These are phyloP conservation scores for Crithidia expoeki DNA, from an alignment of 208 protist species.

Conservation along the genomic window DNA sequence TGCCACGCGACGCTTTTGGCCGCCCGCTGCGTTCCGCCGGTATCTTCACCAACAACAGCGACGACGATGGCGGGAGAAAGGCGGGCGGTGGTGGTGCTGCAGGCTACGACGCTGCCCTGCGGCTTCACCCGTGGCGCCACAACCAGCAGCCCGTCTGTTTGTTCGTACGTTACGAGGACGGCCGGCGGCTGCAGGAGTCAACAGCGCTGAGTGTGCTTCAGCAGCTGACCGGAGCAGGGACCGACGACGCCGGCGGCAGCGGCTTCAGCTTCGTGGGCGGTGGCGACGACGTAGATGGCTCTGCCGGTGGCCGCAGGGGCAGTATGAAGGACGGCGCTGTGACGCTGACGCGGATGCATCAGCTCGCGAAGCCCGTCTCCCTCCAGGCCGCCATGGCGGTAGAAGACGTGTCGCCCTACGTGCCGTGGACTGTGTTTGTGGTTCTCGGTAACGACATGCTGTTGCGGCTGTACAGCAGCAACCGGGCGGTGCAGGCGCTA, in stretches of 20 bases:
- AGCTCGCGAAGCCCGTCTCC: conserved; percentile 18
- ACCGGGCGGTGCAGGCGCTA: conserved; percentile 57
- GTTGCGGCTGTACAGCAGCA: conserved; percentile 66
- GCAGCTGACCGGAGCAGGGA: conserved; percentile 12
- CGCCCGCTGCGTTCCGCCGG: conserved; percentile 17
- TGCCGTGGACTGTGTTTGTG: conserved; percentile 52
- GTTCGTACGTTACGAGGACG: conserved; percentile 71
- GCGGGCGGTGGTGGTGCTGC: conserved; percentile 7
- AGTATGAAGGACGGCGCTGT: background rate
- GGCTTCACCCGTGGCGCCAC: conserved; percentile 36
- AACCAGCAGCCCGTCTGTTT: conserved; percentile 39
- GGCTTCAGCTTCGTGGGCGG: background rate
- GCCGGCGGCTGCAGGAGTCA: conserved; percentile 40
- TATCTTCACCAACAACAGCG: conserved; percentile 6
- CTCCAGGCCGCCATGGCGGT: conserved; percentile 47
- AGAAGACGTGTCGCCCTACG: conserved; percentile 38
- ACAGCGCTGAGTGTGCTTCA: conserved; percentile 31
- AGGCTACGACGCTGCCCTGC: conserved; percentile 50
- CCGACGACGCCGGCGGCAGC: background rate
- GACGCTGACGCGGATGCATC: conserved; percentile 17
- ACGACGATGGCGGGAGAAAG: conserved; percentile 1
- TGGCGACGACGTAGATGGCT: conserved; percentile 18
- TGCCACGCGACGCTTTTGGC: conserved; percentile 27
- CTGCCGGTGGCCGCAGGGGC: background rate
- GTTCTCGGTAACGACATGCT: conserved; percentile 68